Percentiles rank a stretch among this genome's conserved stretches.
phyloP scores from a whole-genome alignment of 2,329 filamentous ascomycete genomes.

The Cladophialophora immunda region DNA sequence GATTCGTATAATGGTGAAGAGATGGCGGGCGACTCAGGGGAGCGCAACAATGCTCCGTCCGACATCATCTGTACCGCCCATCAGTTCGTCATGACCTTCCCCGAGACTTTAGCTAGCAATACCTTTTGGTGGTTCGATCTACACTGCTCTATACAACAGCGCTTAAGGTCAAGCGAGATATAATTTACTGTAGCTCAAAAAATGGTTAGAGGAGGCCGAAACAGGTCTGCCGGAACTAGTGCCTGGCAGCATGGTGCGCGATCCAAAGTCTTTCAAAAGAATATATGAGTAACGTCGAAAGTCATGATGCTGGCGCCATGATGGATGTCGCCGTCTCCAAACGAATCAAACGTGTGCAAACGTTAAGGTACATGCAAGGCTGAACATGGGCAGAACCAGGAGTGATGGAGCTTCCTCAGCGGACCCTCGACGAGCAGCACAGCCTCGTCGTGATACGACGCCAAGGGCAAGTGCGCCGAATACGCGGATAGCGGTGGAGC shows the following conservation, averaged over 20 bases:
- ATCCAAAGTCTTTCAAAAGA: neutral
- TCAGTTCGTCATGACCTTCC: neutral
- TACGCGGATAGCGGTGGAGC: constrained; percentile 1
- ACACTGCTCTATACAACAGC: neutral
- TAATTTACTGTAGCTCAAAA: neutral
- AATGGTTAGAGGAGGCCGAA: neutral
- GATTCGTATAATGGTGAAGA: neutral
- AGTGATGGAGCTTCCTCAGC: no score
- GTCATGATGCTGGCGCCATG: neutral
- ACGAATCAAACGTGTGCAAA: neutral
- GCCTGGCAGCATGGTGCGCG: neutral
- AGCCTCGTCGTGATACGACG: neutral
- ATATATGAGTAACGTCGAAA: neutral
- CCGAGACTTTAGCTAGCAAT: neutral
- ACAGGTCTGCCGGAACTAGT: neutral
- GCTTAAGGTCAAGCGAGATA: neutral
- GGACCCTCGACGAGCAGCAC: no score
- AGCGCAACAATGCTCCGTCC: neutral
- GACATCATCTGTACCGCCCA: neutral
- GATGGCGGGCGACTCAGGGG: neutral
- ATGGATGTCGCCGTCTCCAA: neutral
- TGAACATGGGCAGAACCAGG: neutral
- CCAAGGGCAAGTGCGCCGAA: neutral
- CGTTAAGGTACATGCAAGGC: neutral
- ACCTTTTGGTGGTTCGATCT: neutral